Conservation (phyloP, 2,329 filamentous ascomycete species). For the Botryotinia globosa region DNA sequence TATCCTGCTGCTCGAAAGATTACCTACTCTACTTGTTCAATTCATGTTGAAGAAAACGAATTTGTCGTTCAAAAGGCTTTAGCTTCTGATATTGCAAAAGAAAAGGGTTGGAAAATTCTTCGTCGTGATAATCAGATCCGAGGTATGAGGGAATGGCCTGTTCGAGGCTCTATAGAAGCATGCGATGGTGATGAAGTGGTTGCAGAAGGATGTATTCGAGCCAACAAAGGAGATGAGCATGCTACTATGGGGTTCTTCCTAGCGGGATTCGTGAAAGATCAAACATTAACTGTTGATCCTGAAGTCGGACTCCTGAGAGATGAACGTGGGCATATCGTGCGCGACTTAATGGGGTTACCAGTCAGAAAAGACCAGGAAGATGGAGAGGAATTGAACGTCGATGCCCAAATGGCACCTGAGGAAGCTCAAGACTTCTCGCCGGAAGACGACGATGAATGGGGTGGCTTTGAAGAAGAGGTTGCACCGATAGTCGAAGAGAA, state of each 20-base stretch:
- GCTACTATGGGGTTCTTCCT: conserved; percentile 97
- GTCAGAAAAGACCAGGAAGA: conserved; percentile 35
- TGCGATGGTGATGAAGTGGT: conserved; percentile 51
- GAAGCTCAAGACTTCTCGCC: not conserved
- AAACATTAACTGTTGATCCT: not conserved
- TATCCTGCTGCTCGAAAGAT: conserved; percentile 75
- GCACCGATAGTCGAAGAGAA: conserved; percentile 28
- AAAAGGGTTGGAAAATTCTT: conserved; percentile 75
- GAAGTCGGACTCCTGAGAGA: conserved; percentile 43
- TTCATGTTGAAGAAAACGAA: conserved; percentile 88
- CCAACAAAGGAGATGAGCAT: conserved; percentile 74
- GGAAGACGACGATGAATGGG: conserved; percentile 36
- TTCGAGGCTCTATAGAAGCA: conserved; percentile 54
- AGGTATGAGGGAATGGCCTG: conserved; percentile 73
- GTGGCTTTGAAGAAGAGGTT: conserved; percentile 41
- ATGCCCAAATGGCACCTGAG: conserved; percentile 12
- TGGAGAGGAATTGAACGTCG: conserved; percentile 23
- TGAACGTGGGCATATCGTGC: conserved; percentile 51
- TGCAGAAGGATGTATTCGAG: conserved; percentile 75
- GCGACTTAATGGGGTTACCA: conserved; percentile 43
- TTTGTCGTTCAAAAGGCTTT: conserved; percentile 73
- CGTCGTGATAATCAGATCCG: conserved; percentile 67
- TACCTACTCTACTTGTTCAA: conserved; percentile 91
- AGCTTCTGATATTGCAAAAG: conserved; percentile 60
- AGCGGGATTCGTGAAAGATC: conserved; percentile 68